Conservation (phyloP, 164 flowering plant genomes). For the Tetracentron sinense region DNA sequence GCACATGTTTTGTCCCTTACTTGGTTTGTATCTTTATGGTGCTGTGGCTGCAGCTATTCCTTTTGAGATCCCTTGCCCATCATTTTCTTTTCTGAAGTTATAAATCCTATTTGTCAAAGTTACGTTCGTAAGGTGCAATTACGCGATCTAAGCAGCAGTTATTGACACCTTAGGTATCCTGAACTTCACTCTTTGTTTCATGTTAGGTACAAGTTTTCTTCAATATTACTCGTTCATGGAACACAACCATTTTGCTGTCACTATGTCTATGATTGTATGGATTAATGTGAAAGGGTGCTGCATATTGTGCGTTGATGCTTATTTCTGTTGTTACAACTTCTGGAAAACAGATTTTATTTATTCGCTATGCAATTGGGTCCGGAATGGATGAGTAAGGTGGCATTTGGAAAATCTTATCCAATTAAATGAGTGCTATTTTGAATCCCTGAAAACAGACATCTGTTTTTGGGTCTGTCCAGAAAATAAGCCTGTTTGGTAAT, state of each 20-base stretch:
- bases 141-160: slow-evolving; percentile 12
- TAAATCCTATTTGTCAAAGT: slow-evolving; percentile 12
- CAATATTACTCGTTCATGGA: neutral
- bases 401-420: no score
- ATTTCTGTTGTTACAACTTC: no score
- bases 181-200: slow-evolving; percentile 8
- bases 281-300: no score
- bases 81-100: slow-evolving; percentile 6
- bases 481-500: no score
- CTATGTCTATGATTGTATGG: neutral
- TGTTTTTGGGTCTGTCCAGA: no score
- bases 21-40: slow-evolving; percentile 10
- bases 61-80: slow-evolving; percentile 12
- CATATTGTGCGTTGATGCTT: no score
- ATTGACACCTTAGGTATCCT: slow-evolving; percentile 12
- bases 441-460: no score
- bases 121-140: slow-evolving; percentile 13
- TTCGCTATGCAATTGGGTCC: no score
- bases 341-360: no score
- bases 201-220: slow-evolving; percentile 6
- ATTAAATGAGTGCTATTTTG: no score
- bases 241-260: neutral
- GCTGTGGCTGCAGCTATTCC: slow-evolving; percentile 12
- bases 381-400: no score
- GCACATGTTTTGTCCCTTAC: neutral